Conservation (phyloP, 768 basidiomycete species). For the Hericium coralloides region DNA sequence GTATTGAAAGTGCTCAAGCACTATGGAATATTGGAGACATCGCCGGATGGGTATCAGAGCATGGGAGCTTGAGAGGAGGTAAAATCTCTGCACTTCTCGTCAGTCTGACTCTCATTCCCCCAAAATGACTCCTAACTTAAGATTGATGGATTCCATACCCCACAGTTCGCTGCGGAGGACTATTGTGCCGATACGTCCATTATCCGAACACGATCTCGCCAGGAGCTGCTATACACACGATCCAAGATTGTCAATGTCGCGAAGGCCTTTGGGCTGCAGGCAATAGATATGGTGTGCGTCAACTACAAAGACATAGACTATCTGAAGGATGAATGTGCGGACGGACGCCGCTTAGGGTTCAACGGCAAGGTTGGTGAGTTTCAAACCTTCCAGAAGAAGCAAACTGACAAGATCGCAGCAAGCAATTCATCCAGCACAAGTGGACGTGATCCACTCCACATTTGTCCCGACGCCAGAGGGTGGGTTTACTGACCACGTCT, state of each 20-base stretch:
- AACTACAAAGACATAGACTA: slow-evolving; percentile 70
- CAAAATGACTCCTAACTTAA: not conserved
- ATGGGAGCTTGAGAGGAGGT: slow-evolving; percentile 38
- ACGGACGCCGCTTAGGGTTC: slow-evolving; percentile 78
- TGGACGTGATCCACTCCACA: slow-evolving; percentile 64
- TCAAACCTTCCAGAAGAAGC: not conserved
- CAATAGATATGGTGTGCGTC: slow-evolving; percentile 93
- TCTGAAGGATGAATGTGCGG: slow-evolving; percentile 65
- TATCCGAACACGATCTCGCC: slow-evolving; percentile 61
- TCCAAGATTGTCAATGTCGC: slow-evolving; percentile 76
- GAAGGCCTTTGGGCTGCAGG: slow-evolving; percentile 73
- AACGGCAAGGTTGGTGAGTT: slow-evolving; percentile 67
- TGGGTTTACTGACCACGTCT: slow-evolving; percentile 18
- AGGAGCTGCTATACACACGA: slow-evolving; percentile 76
- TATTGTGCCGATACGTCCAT: slow-evolving; percentile 89
- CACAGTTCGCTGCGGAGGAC: slow-evolving; percentile 90
- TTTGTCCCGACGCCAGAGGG: slow-evolving; percentile 73
- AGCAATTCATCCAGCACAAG: slow-evolving; percentile 89
- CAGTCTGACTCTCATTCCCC: slow-evolving; percentile 20
- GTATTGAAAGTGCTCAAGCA: slow-evolving; percentile 76
- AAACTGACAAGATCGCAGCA: slow-evolving; percentile 40
- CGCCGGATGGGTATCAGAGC: slow-evolving; percentile 53
- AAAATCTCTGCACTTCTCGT: slow-evolving; percentile 58
- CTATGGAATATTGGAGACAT: slow-evolving; percentile 63
- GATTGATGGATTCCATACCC: not conserved